Percentiles rank a stretch among this genome's conserved stretches.
Evolutionary conservation across 805 yeast species (phyloP).

Genomic region (Trichomonascus vanleenenianus): DNA sequence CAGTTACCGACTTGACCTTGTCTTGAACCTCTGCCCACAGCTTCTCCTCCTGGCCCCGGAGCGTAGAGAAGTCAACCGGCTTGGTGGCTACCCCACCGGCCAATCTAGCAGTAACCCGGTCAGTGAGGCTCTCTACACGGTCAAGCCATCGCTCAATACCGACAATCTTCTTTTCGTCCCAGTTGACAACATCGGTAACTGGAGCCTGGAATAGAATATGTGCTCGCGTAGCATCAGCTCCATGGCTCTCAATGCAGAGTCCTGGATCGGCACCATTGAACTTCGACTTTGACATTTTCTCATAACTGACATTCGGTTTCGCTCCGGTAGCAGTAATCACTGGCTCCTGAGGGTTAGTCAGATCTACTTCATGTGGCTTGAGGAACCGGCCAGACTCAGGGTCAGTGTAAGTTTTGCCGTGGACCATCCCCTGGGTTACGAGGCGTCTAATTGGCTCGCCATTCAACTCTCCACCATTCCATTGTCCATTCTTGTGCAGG

Average conservation of each 20-base stretch:
- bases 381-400: conserved; percentile 68
- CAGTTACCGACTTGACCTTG: conserved; percentile 43
- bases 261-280: conserved; percentile 90
- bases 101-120: not conserved
- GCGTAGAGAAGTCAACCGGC: not conserved
- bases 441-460: conserved; percentile 80
- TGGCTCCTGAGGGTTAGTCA: conserved; percentile 33
- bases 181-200: conserved; percentile 65
- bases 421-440: conserved; percentile 97
- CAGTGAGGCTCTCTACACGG: conserved; percentile 36
- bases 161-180: conserved; percentile 84
- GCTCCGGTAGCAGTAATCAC: conserved; percentile 42
- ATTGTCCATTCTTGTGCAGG: conserved; percentile 53
- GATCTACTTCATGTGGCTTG: conserved; percentile 66
- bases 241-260: conserved; percentile 63
- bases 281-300: conserved; percentile 96
- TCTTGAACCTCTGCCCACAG: conserved; percentile 52
- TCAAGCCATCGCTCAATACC: conserved; percentile 86
- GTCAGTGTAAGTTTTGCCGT: conserved; percentile 74
- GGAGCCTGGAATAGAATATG: conserved; percentile 93
- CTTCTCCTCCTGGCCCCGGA: conserved; percentile 37
- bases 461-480: conserved; percentile 49
- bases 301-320: conserved; percentile 52
- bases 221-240: conserved; percentile 93
- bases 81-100: not conserved